phyloP scores from a whole-genome alignment of 305 asterid genomes.

The Solanum hybrid region DNA sequence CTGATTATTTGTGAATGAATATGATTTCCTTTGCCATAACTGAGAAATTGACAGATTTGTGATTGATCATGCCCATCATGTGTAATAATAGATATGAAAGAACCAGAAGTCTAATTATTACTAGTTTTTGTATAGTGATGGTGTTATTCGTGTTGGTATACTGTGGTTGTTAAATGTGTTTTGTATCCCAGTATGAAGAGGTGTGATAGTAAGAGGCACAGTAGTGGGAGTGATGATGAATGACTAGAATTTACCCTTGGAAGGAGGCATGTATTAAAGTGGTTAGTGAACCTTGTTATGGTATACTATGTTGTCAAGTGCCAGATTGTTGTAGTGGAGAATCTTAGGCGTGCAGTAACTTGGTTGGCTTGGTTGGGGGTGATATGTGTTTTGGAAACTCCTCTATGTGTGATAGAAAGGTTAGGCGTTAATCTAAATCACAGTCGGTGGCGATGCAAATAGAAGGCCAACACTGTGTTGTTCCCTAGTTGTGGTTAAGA shows the following conservation, averaged over 20 bases:
- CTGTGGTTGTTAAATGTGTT: neutral
- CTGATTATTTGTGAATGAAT: neutral
- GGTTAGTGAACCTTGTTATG: neutral
- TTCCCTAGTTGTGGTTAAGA: neutral
- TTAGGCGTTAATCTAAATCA: neutral
- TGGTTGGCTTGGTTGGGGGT: neutral
- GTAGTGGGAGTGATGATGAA: neutral
- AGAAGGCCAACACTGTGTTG: neutral
- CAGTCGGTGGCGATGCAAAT: neutral
- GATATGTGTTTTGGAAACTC: neutral
- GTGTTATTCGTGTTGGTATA: neutral
- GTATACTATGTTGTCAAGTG: neutral
- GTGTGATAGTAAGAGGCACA: neutral
- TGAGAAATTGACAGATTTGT: neutral
- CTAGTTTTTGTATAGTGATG: neutral
- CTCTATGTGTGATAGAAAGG: neutral
- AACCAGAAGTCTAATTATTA: neutral
- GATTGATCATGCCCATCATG: neutral
- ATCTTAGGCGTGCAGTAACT: neutral
- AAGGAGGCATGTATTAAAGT: neutral
- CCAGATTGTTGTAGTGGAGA: neutral
- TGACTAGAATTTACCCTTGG: neutral
- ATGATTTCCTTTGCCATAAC: neutral
- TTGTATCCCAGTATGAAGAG: neutral
- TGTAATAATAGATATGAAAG: neutral